Evolutionary conservation across 169 alveolate species (phyloP).

Genomic region (Eimeria maxima): DNA sequence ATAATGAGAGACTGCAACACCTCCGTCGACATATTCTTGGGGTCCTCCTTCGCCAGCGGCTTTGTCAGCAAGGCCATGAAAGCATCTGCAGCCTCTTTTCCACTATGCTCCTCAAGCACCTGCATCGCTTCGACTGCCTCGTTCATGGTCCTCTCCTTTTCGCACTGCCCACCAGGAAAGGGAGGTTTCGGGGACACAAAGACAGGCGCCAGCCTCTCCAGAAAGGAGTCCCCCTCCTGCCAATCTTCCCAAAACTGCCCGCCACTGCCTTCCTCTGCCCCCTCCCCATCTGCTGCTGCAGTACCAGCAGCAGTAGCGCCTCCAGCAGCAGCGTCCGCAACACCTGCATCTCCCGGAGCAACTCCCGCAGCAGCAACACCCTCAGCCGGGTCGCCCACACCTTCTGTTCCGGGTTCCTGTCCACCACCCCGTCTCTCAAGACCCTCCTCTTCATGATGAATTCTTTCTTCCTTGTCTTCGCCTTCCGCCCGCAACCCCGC

Average conservation of each 20-base stretch:
- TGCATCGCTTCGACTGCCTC: not conserved
- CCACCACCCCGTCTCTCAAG: too few species aligned
- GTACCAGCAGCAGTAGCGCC: not conserved
- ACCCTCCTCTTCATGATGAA: too few species aligned
- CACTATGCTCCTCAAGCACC: not conserved
- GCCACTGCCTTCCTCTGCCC: not conserved
- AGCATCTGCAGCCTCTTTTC: not conserved
- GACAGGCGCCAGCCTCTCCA: not conserved
- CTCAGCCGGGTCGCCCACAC: too few species aligned
- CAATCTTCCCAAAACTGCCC: not conserved
- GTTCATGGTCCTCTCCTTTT: not conserved
- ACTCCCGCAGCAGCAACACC: too few species aligned
- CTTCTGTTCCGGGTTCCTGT: too few species aligned
- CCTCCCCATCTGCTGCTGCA: not conserved
- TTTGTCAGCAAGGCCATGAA: not conserved
- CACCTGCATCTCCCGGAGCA: too few species aligned
- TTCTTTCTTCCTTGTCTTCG: not conserved
- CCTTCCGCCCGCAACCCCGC: not conserved
- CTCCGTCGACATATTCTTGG: not conserved
- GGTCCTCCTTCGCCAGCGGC: constrained; percentile 1
- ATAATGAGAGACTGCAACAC: not conserved
- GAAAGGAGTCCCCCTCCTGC: not conserved
- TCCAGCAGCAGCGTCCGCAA: not conserved
- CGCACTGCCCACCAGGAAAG: not conserved
- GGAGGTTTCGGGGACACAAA: not conserved